Base-by-base conservation (phyloP, 768 basidiomycete species). In the Podaxis sp. region DNA sequence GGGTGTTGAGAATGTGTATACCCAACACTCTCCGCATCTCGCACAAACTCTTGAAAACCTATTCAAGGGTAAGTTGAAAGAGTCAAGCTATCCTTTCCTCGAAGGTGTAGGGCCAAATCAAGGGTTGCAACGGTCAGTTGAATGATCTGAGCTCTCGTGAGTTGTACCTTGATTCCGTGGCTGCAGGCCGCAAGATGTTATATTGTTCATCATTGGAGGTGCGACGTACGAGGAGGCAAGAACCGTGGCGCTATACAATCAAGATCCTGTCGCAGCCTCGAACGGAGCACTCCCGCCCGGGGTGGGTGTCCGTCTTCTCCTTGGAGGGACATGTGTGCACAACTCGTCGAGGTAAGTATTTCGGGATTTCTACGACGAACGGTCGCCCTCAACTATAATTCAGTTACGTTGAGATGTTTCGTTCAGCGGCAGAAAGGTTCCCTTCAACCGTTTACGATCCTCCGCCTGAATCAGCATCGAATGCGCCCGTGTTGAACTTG, bases 1-100 rank as follows among this genome's bases (percentile, higher is more conserved):
- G 93, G 97, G 97, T 2, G 96, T 99, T 3, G 97, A 99, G 76
- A 99, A 99, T 69, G 96, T 99, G 15, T 99, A 98, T 73, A 99
- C 95, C 60, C 97, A 99, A 68, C 97, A 99, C 69, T 88, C 87
- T 15, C 97, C 97, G 6, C 95, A 96, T 74, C 80, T 99, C 4
- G 88, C 91, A 1, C 90, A 97, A 70, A 99, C 96, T 2, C 76
- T 99, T 15, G 97, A 99, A 69, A 84, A 91, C 57, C 76, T 99
- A 3, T 84, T 96, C 69, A 93, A 87, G 71, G 96, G 95, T 10
- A 82, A 90, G 58, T 75, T 99, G 63, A 88, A 86, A 67, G 97
- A 99, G 66, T 83, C 87, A 2, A 95, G 87, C 64, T 93, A 99
- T 74, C 95, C 96, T 2, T 99, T 95, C 80, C 68, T 95, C 5